phyloP scores from a whole-genome alignment of 2,329 filamentous ascomycete species.

The Hawksworthiomyces lignivorus region DNA sequence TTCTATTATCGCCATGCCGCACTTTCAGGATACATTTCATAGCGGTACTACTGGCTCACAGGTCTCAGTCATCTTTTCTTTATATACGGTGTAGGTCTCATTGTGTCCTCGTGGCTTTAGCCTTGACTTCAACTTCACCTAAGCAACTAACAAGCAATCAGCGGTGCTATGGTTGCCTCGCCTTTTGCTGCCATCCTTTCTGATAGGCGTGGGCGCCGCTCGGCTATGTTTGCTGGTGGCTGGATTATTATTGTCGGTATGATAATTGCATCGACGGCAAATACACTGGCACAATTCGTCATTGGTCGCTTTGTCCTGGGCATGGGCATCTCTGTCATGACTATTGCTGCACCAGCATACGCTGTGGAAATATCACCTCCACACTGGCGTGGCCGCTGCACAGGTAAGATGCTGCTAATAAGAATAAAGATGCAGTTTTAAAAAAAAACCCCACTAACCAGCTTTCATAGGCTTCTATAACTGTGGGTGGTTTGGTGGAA shows the following conservation, averaged over 20 bases:
- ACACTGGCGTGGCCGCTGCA: slow-evolving; percentile 42
- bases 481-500: slow-evolving; percentile 43
- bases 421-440: not conserved
- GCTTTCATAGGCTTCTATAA: slow-evolving; percentile 40
- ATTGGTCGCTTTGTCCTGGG: slow-evolving; percentile 41
- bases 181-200: slow-evolving; percentile 36
- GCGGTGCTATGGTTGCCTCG: slow-evolving; percentile 33
- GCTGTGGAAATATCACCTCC: slow-evolving; percentile 39
- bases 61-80: slow-evolving; percentile 36
- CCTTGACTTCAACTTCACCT: too few relatives aligned
- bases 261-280: slow-evolving; percentile 32
- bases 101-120: too few relatives aligned
- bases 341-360: slow-evolving; percentile 40
- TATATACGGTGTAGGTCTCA: slow-evolving; percentile 40
- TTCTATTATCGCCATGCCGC: slow-evolving; percentile 34
- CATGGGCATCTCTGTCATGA: slow-evolving; percentile 39
- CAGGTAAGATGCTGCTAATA: too few relatives aligned
- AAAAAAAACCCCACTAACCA: not conserved
- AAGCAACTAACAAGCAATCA: too few relatives aligned
- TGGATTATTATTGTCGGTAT: slow-evolving; percentile 37
- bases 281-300: slow-evolving; percentile 31
- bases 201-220: slow-evolving; percentile 35
- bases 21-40: slow-evolving; percentile 33
- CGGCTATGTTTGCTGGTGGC: slow-evolving; percentile 38
- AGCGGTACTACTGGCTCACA: slow-evolving; percentile 28